Evolutionary conservation across 2,329 filamentous ascomycete species (phyloP).

Genomic region (Aspergillaceae sp.): DNA sequence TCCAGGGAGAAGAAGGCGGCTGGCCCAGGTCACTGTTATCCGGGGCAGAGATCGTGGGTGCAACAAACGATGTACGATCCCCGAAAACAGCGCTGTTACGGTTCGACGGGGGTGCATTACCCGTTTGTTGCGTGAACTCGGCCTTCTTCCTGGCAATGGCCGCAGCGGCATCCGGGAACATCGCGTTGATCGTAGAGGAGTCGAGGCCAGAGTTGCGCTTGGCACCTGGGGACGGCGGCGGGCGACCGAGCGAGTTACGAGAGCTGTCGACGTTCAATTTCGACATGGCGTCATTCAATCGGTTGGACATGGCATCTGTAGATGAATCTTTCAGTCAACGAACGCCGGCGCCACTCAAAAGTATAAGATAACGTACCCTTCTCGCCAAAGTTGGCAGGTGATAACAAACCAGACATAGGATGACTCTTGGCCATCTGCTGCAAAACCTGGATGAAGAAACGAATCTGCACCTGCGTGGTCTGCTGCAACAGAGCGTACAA

Average conservation of each 20-base stretch:
- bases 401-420: conserved; percentile 91
- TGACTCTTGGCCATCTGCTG: conserved; percentile 99
- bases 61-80: conserved; percentile 63
- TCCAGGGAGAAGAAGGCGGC: conserved; percentile 75
- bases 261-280: conserved; percentile 83
- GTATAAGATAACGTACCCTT: conserved; percentile 59
- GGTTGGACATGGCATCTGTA: conserved; percentile 90
- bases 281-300: conserved; percentile 91
- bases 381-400: conserved; percentile 84
- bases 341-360: neutral
- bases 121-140: conserved; percentile 92
- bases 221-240: conserved; percentile 64
- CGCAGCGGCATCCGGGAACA: conserved; percentile 97
- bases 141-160: conserved; percentile 98
- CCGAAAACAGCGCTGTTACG: conserved; percentile 80
- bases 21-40: conserved; percentile 53
- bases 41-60: conserved; percentile 65
- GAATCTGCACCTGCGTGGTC: conserved; percentile 96
- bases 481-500: conserved; percentile 93
- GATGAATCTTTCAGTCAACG: conserved; percentile 6
- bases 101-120: conserved; percentile 80
- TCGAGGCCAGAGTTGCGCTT: conserved; percentile 96
- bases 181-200: conserved; percentile 86
- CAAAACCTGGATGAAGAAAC: conserved; percentile 97
- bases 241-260: conserved; percentile 76